These are phyloP conservation scores for Solanum clarkiae DNA, from an alignment of 257 asterid species.

Conservation along the genomic window DNA sequence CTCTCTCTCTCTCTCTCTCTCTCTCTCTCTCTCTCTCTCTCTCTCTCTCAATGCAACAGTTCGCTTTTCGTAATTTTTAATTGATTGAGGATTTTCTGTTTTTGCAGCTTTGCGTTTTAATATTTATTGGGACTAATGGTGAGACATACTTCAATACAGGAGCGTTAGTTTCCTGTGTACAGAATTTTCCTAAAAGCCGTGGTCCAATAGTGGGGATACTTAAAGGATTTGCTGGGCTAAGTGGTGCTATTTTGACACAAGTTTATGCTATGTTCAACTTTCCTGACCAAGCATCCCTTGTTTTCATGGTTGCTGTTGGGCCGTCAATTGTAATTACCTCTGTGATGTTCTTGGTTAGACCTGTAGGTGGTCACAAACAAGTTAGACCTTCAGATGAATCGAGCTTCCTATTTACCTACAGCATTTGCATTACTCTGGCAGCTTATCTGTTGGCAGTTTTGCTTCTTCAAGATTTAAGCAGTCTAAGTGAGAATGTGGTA, in stretches of 20 bases:
- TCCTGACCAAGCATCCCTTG: slow-evolving; percentile 20
- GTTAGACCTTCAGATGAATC: slow-evolving; percentile 12
- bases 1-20: not conserved
- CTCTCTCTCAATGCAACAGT: not conserved
- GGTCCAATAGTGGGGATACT: slow-evolving; percentile 27
- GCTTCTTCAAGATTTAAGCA: slow-evolving; percentile 17
- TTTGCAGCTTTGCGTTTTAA: slow-evolving; percentile 28
- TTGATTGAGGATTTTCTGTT: not conserved
- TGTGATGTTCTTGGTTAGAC: slow-evolving; percentile 27
- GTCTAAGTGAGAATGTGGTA: slow-evolving; percentile 7
- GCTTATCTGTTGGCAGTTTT: slow-evolving; percentile 23
- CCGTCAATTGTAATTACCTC: slow-evolving; percentile 18
- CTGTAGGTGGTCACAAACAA: slow-evolving; percentile 29
- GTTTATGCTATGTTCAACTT: slow-evolving; percentile 21
- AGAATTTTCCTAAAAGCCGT: slow-evolving; percentile 27
- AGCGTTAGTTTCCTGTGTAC: slow-evolving; percentile 27
- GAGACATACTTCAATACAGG: slow-evolving; percentile 32
- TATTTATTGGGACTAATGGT: slow-evolving; percentile 28
- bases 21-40: not conserved
- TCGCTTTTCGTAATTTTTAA: not conserved
- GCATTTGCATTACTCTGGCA: slow-evolving; percentile 23
- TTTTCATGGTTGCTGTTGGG: slow-evolving; percentile 24
- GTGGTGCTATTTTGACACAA: slow-evolving; percentile 33
- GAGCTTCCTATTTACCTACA: slow-evolving; percentile 20
- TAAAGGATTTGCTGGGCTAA: slow-evolving; percentile 32